phyloP scores from a whole-genome alignment of 1,139 yeast genomes.

The Geotrichum fermentans region DNA sequence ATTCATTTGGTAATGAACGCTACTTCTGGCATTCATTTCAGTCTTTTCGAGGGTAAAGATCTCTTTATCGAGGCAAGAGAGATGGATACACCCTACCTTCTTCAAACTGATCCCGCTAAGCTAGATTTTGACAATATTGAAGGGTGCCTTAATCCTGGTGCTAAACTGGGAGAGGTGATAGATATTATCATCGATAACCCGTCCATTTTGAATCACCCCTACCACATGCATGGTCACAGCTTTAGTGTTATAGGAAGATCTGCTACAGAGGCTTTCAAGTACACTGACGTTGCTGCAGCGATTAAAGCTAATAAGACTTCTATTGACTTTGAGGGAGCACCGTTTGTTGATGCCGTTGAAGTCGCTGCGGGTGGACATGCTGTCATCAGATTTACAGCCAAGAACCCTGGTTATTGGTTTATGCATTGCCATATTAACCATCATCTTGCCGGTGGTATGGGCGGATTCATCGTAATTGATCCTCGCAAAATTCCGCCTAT shows the following conservation, averaged over 20 bases:
- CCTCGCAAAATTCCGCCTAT: constrained; percentile 8
- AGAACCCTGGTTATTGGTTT: constrained; percentile 33
- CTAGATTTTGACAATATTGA: constrained; percentile 14
- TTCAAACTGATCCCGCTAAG: constrained; percentile 13
- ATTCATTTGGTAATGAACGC: constrained; percentile 30
- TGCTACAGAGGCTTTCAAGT: constrained; percentile 3
- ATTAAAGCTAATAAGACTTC: constrained; percentile 35
- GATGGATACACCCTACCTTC: constrained; percentile 11
- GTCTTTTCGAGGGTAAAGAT: constrained; percentile 30
- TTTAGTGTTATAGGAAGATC: constrained; percentile 30
- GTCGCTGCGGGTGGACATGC: constrained; percentile 44
- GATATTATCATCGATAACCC: constrained; percentile 37
- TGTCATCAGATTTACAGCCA: constrained; percentile 29
- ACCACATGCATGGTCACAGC: constrained; percentile 41
- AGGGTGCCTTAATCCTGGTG: constrained; percentile 26
- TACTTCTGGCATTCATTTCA: constrained; percentile 34
- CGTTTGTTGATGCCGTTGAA: constrained; percentile 51
- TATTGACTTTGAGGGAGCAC: constrained; percentile 38
- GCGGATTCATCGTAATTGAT: constrained; percentile 37
- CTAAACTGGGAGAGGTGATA: constrained; percentile 34
- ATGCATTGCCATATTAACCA: constrained; percentile 42
- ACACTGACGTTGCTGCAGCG: constrained; percentile 28
- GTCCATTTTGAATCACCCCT: constrained; percentile 36
- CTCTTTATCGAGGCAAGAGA: constrained; percentile 8
- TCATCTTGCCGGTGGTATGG: constrained; percentile 41